These are phyloP conservation scores for Pseudocercospora musae DNA, from an alignment of 2,329 filamentous ascomycete species.

Conservation along the genomic window DNA sequence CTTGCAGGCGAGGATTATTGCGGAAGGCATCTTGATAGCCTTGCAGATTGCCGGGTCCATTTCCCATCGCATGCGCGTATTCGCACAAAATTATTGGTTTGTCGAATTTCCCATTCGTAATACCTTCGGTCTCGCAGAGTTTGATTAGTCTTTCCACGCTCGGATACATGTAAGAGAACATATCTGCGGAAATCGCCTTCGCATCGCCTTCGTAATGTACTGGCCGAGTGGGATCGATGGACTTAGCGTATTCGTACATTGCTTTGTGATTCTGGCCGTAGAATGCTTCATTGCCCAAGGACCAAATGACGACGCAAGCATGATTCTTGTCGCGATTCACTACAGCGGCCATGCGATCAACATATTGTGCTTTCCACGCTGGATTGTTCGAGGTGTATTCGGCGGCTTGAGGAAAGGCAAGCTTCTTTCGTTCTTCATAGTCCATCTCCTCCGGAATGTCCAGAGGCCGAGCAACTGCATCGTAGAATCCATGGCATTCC, in stretches of 20 bases:
- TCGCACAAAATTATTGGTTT: slow-evolving; percentile 57
- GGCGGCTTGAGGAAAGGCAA: slow-evolving; percentile 54
- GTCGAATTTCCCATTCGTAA: slow-evolving; percentile 26
- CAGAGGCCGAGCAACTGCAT: slow-evolving; percentile 14
- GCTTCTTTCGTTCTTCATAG: slow-evolving; percentile 58
- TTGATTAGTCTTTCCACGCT: slow-evolving; percentile 50
- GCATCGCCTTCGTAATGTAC: slow-evolving; percentile 66
- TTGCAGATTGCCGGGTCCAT: slow-evolving; percentile 61
- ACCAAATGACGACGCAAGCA: slow-evolving; percentile 66
- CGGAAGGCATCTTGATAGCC: slow-evolving; percentile 65
- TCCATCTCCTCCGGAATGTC: slow-evolving; percentile 42
- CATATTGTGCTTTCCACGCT: slow-evolving; percentile 59
- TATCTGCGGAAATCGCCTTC: slow-evolving; percentile 58
- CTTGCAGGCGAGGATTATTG: slow-evolving; percentile 58
- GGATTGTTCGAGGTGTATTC: slow-evolving; percentile 59
- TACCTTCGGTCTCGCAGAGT: slow-evolving; percentile 40
- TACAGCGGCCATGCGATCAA: slow-evolving; percentile 63
- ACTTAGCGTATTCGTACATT: slow-evolving; percentile 63
- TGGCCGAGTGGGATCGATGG: slow-evolving; percentile 54
- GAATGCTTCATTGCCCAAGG: slow-evolving; percentile 68
- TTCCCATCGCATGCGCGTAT: slow-evolving; percentile 64
- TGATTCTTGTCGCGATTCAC: slow-evolving; percentile 70
- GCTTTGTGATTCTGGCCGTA: slow-evolving; percentile 64
- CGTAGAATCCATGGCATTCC: slow-evolving; percentile 42
- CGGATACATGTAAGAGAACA: slow-evolving; percentile 64